Evolutionary conservation across 305 asterid genomes (phyloP), one percentile per base, ranked within the genome.

Genomic region (Petunia hybrid): DNA sequence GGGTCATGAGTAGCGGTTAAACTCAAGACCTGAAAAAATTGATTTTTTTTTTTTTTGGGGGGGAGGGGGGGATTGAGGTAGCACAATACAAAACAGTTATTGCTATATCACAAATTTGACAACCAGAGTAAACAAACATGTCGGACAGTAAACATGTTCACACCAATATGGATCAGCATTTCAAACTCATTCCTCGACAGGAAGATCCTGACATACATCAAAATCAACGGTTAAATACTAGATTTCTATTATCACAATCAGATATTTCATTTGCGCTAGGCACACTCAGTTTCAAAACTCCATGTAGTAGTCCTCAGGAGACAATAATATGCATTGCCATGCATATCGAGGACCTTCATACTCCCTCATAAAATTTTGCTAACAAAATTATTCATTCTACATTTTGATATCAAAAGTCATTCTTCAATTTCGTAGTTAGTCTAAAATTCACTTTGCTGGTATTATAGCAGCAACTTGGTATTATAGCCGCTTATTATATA

Each of bases 391-490:
- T 14, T 51, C 57, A 6, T 66, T 13, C 73, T 14, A 13, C 73
- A 48, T 66, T 40, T 40, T 66, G 51, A 40, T 66, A 40, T 66
- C 51, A 40, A 66, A 51, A 13, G 51, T 13, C 31, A 3, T 8
- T 13, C 73, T 66, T 6, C 73, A 14, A 65, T 39, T 14, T 66
- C 51, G 40, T 1, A 14, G 46, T 40, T 66, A 40, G 6, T 73
- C 31, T 73, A 6, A 69, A 51, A 35, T 13, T 42, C 78, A 73
- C 36, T 45, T 73, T 62, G 31, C 35, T 51, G 63, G 78, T 51
- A 51, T 36, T 36, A 73, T 51, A 51, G 46, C 78, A 73, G 63
- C 78, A 48, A 51, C 63, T 35, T 36, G 36, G 46, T 35, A 73
- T 73, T 51, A 36, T 51, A 36, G 78, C 36, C 63, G 53, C 13